Evolutionary conservation across 2,329 filamentous ascomycete genomes (phyloP).

Genomic region (Pseudonectria buxi): DNA sequence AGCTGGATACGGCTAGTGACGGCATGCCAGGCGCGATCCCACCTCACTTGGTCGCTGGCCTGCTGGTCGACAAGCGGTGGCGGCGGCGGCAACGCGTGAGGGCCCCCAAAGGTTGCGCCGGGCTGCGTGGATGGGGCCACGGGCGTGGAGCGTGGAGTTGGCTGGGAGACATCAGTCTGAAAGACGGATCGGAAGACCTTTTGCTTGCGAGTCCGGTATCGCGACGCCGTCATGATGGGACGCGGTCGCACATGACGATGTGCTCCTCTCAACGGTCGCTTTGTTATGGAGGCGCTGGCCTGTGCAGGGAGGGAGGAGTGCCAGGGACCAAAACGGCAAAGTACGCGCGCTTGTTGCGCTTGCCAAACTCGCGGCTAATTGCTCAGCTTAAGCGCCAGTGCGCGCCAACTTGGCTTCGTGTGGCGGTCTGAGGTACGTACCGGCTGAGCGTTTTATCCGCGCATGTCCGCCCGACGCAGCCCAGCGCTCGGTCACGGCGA

Average conservation of each 20-base stretch:
- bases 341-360: too few species aligned
- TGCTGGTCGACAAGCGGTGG: slow-evolving; percentile 16
- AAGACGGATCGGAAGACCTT: slow-evolving; percentile 52
- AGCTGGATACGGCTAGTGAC: slow-evolving; percentile 53
- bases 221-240: slow-evolving; percentile 32
- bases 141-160: slow-evolving; percentile 34
- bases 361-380: too few species aligned
- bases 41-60: slow-evolving; percentile 46
- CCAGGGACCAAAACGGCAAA: background rate
- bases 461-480: slow-evolving; percentile 1
- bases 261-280: slow-evolving; percentile 1
- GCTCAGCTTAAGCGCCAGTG: too few species aligned
- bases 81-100: slow-evolving; percentile 18
- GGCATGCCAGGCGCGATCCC: slow-evolving; percentile 56
- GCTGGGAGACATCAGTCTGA: slow-evolving; percentile 42
- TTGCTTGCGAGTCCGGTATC: slow-evolving; percentile 40
- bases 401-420: too few species aligned
- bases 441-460: background rate
- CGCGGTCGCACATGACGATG: slow-evolving; percentile 9
- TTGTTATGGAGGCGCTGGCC: slow-evolving; percentile 3
- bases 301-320: background rate
- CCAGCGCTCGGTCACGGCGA: background rate
- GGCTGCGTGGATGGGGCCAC: slow-evolving; percentile 32
- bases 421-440: too few species aligned
- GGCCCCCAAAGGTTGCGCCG: slow-evolving; percentile 42